Conservation (phyloP, 2,329 filamentous ascomycete genomes). For the Lachnellula suecica region DNA sequence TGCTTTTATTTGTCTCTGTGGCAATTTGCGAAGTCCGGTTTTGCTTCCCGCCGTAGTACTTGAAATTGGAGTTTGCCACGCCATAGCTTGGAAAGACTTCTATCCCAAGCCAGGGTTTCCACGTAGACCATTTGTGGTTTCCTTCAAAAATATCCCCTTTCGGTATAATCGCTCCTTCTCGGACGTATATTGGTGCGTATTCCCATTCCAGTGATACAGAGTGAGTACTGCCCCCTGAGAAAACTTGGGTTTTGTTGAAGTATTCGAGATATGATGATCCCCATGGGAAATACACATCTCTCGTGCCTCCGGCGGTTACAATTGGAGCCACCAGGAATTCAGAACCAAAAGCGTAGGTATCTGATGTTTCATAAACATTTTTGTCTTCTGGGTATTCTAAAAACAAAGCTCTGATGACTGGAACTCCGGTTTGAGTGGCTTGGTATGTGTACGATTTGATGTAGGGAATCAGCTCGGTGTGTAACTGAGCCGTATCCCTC, state of each 20-base stretch:
- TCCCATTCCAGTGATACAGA: constrained; percentile 20
- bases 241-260: constrained; percentile 29
- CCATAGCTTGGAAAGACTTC: constrained; percentile 34
- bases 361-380: constrained; percentile 24
- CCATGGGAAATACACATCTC: constrained; percentile 34
- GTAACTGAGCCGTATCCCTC: constrained; percentile 31
- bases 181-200: constrained; percentile 34
- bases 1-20: neutral
- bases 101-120: constrained; percentile 31
- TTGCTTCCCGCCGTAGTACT: constrained; percentile 12
- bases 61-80: constrained; percentile 26
- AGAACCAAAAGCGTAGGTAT: constrained; percentile 35
- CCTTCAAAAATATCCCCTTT: constrained; percentile 35
- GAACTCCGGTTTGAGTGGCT: constrained; percentile 31
- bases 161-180: constrained; percentile 34
- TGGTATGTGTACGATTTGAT: constrained; percentile 34
- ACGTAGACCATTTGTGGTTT: constrained; percentile 36
- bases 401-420: constrained; percentile 36
- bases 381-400: constrained; percentile 33
- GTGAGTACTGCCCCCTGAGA: constrained; percentile 25
- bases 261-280: constrained; percentile 34
- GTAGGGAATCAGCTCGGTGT: constrained; percentile 34
- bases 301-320: constrained; percentile 26
- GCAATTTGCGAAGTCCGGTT: constrained; percentile 2
- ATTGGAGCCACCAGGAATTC: constrained; percentile 36